A percentile compares a stretch with the other conserved stretches of the same genome.
These are phyloP conservation scores for Paramecium sexaurelia DNA, from an alignment of 73 alveolate genomes.

Conservation along the genomic window DNA sequence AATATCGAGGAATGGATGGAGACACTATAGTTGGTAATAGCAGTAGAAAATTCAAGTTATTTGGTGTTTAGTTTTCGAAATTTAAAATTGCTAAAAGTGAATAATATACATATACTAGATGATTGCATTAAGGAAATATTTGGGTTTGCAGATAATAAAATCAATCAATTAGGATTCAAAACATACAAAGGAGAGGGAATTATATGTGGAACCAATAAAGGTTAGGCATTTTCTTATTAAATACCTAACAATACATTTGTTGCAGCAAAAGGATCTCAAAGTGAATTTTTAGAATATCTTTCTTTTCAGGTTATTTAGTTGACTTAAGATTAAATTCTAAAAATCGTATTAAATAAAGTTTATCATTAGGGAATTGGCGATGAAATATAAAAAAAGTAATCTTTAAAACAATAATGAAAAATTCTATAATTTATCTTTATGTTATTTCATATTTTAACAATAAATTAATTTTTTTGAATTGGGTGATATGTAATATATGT, in stretches of 20 bases:
- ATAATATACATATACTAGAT: background rate
- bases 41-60: background rate
- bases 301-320: background rate
- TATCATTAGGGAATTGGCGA: background rate
- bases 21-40: background rate
- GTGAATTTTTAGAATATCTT: background rate
- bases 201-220: background rate
- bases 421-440: too few relatives aligned
- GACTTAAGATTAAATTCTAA: background rate
- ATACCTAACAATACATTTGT: background rate
- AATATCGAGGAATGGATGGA: background rate
- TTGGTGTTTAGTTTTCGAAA: background rate
- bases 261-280: constrained; percentile 41
- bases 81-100: background rate
- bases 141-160: background rate
- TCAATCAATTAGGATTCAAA: background rate
- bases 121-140: background rate
- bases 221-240: background rate
- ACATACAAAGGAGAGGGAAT: background rate
- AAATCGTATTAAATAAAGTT: background rate
- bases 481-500: too few relatives aligned
- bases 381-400: background rate
- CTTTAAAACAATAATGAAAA: too few relatives aligned
- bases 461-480: too few relatives aligned
- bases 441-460: too few relatives aligned